Percentiles rank a stretch among this genome's conserved stretches.
These are phyloP conservation scores for Globisporangium cederbergense DNA, from an alignment of 352 stramenopile genomes.

Conservation along the genomic window DNA sequence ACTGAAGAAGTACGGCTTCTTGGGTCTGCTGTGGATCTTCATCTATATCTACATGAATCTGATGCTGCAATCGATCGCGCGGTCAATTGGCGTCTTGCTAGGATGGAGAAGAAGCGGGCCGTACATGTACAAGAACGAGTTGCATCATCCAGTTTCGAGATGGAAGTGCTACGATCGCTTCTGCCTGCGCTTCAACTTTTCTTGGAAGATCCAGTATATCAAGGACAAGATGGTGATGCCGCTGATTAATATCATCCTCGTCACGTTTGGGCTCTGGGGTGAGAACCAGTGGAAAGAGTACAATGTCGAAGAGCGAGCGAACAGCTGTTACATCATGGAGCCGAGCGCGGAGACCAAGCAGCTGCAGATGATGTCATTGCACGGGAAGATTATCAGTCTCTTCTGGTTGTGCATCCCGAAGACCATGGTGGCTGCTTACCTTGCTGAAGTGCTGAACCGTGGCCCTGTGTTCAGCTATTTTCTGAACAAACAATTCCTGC, in stretches of 20 bases:
- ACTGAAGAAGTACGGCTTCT: constrained; percentile 36
- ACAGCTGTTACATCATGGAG: constrained; percentile 56
- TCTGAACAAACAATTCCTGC: constrained; percentile 53
- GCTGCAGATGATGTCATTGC: constrained; percentile 67
- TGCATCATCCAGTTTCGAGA: constrained; percentile 22
- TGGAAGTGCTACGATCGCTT: constrained; percentile 39
- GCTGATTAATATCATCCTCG: constrained; percentile 38
- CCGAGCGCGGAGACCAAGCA: constrained; percentile 55
- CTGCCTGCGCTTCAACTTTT: constrained; percentile 50
- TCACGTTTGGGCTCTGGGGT: constrained; percentile 48
- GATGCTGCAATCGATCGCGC: constrained; percentile 47
- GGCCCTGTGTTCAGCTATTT: constrained; percentile 61
- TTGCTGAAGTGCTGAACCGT: constrained; percentile 53
- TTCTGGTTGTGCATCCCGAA: constrained; percentile 60
- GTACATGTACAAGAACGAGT: constrained; percentile 47
- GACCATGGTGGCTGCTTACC: constrained; percentile 42
- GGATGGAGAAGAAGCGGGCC: constrained; percentile 29
- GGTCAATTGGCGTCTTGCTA: constrained; percentile 33
- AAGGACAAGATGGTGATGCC: constrained; percentile 59
- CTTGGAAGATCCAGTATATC: constrained; percentile 59
- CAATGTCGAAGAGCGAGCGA: constrained; percentile 55
- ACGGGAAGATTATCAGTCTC: constrained; percentile 60
- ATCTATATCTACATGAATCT: constrained; percentile 47
- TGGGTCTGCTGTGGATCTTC: constrained; percentile 41
- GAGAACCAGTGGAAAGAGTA: constrained; percentile 46